Conservation (phyloP, 768 basidiomycete species). For the Leccinellum rugosiceps region DNA sequence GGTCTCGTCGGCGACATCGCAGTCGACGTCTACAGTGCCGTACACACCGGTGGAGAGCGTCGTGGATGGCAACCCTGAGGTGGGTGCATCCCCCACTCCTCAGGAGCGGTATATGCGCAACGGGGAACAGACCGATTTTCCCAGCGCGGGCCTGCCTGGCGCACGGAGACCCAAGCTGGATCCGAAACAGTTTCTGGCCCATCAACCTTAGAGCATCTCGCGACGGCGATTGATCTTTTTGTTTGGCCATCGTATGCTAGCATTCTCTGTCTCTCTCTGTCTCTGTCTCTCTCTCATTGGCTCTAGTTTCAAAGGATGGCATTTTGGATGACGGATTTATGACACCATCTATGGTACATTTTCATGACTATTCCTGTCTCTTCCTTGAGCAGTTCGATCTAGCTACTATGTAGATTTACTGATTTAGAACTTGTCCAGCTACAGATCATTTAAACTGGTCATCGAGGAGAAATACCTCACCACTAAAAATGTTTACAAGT, state of each 20-base stretch:
- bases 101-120: slow-evolving; percentile 33
- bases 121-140: slow-evolving; percentile 28
- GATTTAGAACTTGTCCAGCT: background rate
- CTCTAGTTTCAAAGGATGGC: background rate
- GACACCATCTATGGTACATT: background rate
- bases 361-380: background rate
- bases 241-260: background rate
- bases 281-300: background rate
- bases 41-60: slow-evolving; percentile 34
- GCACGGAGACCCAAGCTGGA: slow-evolving; percentile 33
- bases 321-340: background rate
- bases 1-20: slow-evolving; percentile 41
- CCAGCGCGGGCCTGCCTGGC: slow-evolving; percentile 38
- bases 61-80: slow-evolving; percentile 25
- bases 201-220: slow-evolving; percentile 7
- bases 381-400: background rate
- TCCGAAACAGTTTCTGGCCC: slow-evolving; percentile 40
- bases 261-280: background rate
- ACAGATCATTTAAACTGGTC: no score
- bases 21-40: slow-evolving; percentile 45
- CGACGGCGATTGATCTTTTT: background rate
- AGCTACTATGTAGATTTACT: background rate
- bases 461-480: no score
- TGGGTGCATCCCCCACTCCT: slow-evolving; percentile 25
- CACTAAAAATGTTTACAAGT: no score